Conservation (phyloP, 257 asterid species). For the Thymus mandschuricus region DNA sequence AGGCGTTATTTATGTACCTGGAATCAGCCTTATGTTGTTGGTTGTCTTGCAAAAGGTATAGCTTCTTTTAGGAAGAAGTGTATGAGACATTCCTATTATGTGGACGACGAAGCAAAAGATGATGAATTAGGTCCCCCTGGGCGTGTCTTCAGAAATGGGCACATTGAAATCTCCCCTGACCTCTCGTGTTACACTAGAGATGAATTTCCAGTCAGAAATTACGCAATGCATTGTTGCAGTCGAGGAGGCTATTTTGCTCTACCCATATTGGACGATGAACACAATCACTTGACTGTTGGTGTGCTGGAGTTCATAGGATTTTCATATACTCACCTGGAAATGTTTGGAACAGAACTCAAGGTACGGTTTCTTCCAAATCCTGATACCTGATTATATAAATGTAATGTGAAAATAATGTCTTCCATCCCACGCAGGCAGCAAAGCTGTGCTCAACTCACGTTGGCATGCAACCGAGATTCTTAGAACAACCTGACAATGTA, state of each 20-base stretch:
- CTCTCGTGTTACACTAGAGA: background rate
- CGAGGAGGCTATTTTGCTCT: background rate
- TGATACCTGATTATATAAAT: background rate
- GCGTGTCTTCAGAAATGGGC: no score
- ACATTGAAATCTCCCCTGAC: no score
- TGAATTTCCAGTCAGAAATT: background rate
- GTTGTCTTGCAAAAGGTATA: no score
- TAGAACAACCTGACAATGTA: background rate
- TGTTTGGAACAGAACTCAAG: background rate
- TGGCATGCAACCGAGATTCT: background rate
- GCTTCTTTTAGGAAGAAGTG: no score
- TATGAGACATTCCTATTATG: no score
- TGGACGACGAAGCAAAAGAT: no score
- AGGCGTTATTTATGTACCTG: no score
- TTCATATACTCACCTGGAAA: no score
- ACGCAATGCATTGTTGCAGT: background rate
- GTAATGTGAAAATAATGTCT: background rate
- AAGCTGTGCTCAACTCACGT: background rate
- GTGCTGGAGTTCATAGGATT: constrained; percentile 3
- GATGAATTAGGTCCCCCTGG: no score
- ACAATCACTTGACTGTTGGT: background rate
- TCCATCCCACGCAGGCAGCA: background rate
- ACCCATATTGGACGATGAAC: background rate
- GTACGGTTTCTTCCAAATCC: background rate
- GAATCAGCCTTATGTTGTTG: no score